Percentiles rank a stretch among this genome's conserved stretches.
Evolutionary conservation across 352 stramenopile species (phyloP).

Genomic region (Phytopythium aichiense): DNA sequence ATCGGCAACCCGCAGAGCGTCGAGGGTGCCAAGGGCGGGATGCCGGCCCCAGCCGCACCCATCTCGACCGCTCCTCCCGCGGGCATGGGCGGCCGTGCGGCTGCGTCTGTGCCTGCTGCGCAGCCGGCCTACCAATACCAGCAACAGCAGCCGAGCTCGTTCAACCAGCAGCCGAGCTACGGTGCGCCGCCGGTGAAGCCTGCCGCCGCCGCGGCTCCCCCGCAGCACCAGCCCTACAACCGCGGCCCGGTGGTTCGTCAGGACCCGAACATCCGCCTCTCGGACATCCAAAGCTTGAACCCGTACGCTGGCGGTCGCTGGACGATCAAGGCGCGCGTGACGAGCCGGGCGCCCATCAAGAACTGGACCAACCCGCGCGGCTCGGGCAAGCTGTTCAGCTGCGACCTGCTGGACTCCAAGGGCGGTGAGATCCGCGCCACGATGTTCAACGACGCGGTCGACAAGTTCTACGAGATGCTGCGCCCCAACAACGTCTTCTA

Average conservation of each 20-base stretch:
- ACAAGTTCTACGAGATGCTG: constrained; percentile 96
- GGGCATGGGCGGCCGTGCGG: not conserved
- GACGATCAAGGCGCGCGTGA: constrained; percentile 96
- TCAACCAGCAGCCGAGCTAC: constrained; percentile 28
- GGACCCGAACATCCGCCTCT: constrained; percentile 76
- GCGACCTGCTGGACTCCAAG: constrained; percentile 94
- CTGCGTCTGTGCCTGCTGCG: constrained; percentile 13
- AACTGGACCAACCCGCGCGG: constrained; percentile 96
- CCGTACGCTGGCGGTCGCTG: constrained; percentile 92
- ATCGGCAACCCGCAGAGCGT: constrained; percentile 77
- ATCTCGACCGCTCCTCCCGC: constrained; percentile 12
- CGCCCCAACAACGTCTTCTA: constrained; percentile 89
- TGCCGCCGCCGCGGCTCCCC: constrained; percentile 14
- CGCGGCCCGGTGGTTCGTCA: constrained; percentile 78
- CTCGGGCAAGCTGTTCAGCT: constrained; percentile 95
- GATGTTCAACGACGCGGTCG: constrained; percentile 98
- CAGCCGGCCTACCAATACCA: constrained; percentile 35
- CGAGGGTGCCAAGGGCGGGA: constrained; percentile 50
- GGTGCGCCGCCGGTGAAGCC: constrained; percentile 18
- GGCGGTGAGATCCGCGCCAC: constrained; percentile 97
- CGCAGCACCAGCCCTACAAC: constrained; percentile 44
- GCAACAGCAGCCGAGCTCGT: constrained; percentile 30
- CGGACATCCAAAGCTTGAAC: constrained; percentile 90
- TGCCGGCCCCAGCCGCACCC: constrained; percentile 17
- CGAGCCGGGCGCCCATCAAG: constrained; percentile 91